Percentiles rank a stretch among this genome's conserved stretches.
phyloP scores from a whole-genome alignment of 1,284 basidiomycete species.

The Athelia psychrophila region DNA sequence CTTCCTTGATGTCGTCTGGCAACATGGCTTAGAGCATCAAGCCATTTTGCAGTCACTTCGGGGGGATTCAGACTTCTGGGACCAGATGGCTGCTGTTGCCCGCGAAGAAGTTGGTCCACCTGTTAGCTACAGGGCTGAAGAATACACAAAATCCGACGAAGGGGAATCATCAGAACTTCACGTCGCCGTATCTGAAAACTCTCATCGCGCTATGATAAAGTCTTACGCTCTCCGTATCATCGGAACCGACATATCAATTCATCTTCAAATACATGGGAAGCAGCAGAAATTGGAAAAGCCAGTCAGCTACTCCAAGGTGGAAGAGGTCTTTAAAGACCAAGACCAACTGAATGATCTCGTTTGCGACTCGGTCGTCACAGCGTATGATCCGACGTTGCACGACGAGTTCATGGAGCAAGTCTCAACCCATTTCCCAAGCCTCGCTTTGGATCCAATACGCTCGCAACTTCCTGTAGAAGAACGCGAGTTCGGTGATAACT shows the following conservation, averaged over 20 bases:
- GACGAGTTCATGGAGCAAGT: constrained; percentile 50
- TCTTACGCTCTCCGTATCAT: constrained; percentile 73
- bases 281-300: constrained; percentile 42
- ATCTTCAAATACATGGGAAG: constrained; percentile 39
- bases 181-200: constrained; percentile 57
- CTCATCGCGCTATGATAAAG: constrained; percentile 74
- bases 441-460: constrained; percentile 63
- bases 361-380: constrained; percentile 63
- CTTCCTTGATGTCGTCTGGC: constrained; percentile 83
- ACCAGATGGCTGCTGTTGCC: constrained; percentile 55
- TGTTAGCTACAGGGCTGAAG: constrained; percentile 58
- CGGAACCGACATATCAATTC: constrained; percentile 66
- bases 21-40: constrained; percentile 78
- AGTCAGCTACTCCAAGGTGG: constrained; percentile 56
- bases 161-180: constrained; percentile 57
- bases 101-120: constrained; percentile 63
- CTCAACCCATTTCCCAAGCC: constrained; percentile 45
- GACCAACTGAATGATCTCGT: constrained; percentile 63
- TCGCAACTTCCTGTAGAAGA: constrained; percentile 61
- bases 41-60: constrained; percentile 54
- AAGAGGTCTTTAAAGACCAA: constrained; percentile 51
- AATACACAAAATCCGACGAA: constrained; percentile 46
- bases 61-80: constrained; percentile 61
- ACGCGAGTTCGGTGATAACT: constrained; percentile 79
- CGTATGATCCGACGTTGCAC: constrained; percentile 70